Percentiles rank a stretch among this genome's conserved stretches.
Evolutionary conservation across 73 alveolate species (phyloP).

Genomic region (Chromera velia): DNA sequence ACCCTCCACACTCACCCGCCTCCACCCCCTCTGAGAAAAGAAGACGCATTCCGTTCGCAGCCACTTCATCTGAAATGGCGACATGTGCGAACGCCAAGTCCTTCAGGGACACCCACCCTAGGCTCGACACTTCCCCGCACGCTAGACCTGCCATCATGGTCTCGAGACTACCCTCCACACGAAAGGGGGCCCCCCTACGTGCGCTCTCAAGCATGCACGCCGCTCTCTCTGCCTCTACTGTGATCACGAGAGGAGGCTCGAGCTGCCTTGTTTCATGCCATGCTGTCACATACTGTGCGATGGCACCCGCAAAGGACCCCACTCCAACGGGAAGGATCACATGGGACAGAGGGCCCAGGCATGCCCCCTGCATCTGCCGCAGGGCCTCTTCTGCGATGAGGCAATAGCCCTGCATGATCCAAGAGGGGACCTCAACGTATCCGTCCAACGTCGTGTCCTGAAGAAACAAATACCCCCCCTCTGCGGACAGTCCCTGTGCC

Average conservation of each 20-base stretch:
- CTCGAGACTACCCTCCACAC: not conserved
- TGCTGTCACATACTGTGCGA: not conserved
- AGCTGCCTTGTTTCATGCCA: not conserved
- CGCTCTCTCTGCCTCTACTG: slow-evolving; percentile 16
- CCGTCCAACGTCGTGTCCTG: slow-evolving; percentile 25
- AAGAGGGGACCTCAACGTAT: slow-evolving; percentile 21
- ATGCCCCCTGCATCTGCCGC: not conserved
- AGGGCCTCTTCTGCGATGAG: slow-evolving; percentile 19
- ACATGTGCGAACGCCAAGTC: too few species aligned
- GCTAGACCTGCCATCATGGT: slow-evolving; percentile 27
- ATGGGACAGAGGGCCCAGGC: slow-evolving; percentile 2
- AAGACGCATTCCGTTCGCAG: slow-evolving; percentile 27
- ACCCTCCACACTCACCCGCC: slow-evolving; percentile 35
- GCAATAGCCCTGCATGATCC: slow-evolving; percentile 34
- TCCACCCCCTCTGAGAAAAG: not conserved
- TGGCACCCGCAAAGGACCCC: not conserved
- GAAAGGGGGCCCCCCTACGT: not conserved
- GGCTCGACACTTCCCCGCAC: slow-evolving; percentile 6
- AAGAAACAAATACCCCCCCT: slow-evolving; percentile 20
- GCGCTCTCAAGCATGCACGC: slow-evolving; percentile 23
- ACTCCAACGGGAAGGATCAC: slow-evolving; percentile 22
- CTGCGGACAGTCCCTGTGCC: slow-evolving; percentile 4
- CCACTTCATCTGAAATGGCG: too few species aligned
- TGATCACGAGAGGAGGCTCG: not conserved
- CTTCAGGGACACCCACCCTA: too few species aligned